These are phyloP conservation scores for Claviceps citrina DNA, from an alignment of 2,329 filamentous ascomycete genomes.

Conservation along the genomic window DNA sequence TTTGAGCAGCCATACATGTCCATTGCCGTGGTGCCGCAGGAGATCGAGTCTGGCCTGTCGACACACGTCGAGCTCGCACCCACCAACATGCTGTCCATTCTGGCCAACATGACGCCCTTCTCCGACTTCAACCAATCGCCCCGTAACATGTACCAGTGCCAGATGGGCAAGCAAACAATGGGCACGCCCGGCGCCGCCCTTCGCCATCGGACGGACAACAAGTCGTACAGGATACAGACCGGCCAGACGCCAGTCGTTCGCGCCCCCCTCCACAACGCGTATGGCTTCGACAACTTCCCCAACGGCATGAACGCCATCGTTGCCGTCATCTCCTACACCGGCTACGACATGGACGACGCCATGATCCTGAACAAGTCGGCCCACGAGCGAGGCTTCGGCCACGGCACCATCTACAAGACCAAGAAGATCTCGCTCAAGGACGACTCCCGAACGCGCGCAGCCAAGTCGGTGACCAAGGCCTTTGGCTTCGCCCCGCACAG, in stretches of 20 bases:
- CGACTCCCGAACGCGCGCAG: constrained; percentile 50
- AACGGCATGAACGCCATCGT: constrained; percentile 93
- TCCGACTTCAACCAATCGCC: constrained; percentile 98
- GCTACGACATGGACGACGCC: constrained; percentile 99
- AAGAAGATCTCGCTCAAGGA: constrained; percentile 82
- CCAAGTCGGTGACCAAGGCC: constrained; percentile 58
- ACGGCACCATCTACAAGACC: constrained; percentile 95
- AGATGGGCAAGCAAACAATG: constrained; percentile 99
- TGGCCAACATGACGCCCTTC: constrained; percentile 97
- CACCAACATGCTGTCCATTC: constrained; percentile 91
- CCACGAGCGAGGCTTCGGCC: constrained; percentile 86
- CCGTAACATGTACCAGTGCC: constrained; percentile 97
- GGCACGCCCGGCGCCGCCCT: constrained; percentile 81
- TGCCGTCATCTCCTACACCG: constrained; percentile 95
- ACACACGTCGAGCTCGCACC: constrained; percentile 90
- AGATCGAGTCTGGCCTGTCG: constrained; percentile 74
- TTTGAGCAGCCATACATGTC: constrained; percentile 98
- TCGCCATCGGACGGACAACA: constrained; percentile 87
- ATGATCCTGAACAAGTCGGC: constrained; percentile 99
- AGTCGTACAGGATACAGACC: constrained; percentile 84
- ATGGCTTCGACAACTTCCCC: constrained; percentile 95
- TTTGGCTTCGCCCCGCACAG: constrained; percentile 81
- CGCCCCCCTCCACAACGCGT: constrained; percentile 83
- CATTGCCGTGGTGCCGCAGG: constrained; percentile 78
- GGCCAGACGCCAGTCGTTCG: constrained; percentile 91